phyloP scores from a whole-genome alignment of 495 filamentous ascomycete species.

The Podospora sp. region DNA sequence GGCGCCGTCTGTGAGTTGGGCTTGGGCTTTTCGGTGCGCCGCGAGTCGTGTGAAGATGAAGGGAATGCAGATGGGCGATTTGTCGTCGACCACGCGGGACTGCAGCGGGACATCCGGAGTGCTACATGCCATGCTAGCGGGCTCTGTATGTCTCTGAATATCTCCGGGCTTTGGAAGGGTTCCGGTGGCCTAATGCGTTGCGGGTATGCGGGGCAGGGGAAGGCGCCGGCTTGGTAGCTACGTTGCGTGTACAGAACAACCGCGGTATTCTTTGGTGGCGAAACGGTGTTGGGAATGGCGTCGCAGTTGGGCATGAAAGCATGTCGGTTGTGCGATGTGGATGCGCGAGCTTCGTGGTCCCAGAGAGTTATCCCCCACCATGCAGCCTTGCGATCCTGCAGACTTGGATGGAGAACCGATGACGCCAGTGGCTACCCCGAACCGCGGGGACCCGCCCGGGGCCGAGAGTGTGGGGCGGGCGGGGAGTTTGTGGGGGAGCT shows the following conservation, averaged over 20 bases:
- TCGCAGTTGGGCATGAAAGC: conserved; percentile 26
- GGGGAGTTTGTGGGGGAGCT: conserved; percentile 8
- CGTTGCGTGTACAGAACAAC: not conserved
- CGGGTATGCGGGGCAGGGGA: not conserved
- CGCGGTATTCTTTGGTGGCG: not conserved
- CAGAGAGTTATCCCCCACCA: conserved; percentile 14
- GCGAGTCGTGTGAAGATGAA: conserved; percentile 74
- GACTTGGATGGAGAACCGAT: conserved; percentile 1
- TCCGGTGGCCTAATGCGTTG: not conserved
- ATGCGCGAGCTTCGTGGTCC: conserved; percentile 13
- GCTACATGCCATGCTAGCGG: conserved; percentile 8
- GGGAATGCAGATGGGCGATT: conserved; percentile 81
- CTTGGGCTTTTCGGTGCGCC: conserved; percentile 45
- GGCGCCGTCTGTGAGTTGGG: conserved; percentile 27
- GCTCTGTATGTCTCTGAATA: conserved; percentile 9
- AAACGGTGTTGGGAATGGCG: not conserved
- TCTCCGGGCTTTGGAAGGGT: not conserved
- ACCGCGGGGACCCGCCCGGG: not conserved
- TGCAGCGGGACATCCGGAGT: conserved; percentile 32
- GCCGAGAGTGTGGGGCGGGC: not conserved
- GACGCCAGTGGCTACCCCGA: conserved; percentile 14
- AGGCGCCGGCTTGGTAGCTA: not conserved
- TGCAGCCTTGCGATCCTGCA: conserved; percentile 11
- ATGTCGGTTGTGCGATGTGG: not conserved
- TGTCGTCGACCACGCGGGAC: conserved; percentile 69